Percentiles rank a stretch among this genome's conserved stretches.
Conservation (phyloP, 176 grass and related monocot species). For the Hordeum marinum region DNA sequence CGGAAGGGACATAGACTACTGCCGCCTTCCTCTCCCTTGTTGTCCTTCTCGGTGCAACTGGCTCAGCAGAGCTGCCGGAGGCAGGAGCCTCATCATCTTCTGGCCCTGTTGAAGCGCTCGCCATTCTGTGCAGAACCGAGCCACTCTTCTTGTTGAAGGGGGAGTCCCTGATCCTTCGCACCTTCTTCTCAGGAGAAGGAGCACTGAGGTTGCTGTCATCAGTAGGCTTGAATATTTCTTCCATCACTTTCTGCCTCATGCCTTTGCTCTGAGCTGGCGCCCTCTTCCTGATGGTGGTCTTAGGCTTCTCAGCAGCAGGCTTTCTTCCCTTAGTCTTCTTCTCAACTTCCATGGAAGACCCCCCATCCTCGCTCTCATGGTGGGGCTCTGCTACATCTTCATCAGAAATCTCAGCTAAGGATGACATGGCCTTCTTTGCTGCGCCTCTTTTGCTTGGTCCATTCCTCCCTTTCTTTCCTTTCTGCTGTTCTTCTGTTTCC, state of each 20-base stretch:
- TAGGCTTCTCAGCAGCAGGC: constrained; percentile 18
- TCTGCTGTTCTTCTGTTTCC: constrained; percentile 20
- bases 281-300: constrained; percentile 28
- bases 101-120: not conserved
- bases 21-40: constrained; percentile 38
- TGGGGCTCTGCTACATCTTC: not conserved
- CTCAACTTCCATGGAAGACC: constrained; percentile 13
- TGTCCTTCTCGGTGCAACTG: constrained; percentile 41
- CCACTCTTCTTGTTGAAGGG: constrained; percentile 83
- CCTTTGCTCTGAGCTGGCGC: constrained; percentile 22
- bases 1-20: not conserved
- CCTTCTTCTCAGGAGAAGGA: constrained; percentile 63
- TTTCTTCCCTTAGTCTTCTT: constrained; percentile 59
- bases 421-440: constrained; percentile 26
- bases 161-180: constrained; percentile 59
- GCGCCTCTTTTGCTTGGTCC: constrained; percentile 42
- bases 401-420: constrained; percentile 31
- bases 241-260: constrained; percentile 28
- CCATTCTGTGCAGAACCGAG: constrained; percentile 29
- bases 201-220: constrained; percentile 38
- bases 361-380: constrained; percentile 23
- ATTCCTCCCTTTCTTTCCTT: constrained; percentile 20
- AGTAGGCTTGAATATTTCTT: constrained; percentile 33
- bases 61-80: constrained; percentile 29
- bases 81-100: constrained; percentile 19